phyloP scores from a whole-genome alignment of 2,329 filamentous ascomycete genomes.

The Cladophialophora yegresii region DNA sequence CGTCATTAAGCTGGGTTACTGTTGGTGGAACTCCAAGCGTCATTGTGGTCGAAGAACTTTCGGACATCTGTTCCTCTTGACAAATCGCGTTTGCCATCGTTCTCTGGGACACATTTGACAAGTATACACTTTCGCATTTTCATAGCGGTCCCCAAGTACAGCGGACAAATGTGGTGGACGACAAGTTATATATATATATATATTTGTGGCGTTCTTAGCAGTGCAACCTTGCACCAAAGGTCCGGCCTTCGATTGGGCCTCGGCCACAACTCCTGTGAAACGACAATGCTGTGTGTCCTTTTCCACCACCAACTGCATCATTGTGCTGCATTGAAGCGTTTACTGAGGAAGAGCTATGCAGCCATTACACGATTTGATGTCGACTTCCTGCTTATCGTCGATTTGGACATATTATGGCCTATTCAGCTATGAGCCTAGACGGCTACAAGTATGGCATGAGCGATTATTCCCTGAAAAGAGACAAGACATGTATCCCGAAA shows the following conservation, averaged over 20 bases:
- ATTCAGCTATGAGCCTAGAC: too few relatives aligned
- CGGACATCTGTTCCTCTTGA: background rate
- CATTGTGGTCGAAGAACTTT: background rate
- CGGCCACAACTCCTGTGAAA: background rate
- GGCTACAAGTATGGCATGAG: too few relatives aligned
- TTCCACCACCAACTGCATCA: background rate
- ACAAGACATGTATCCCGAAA: background rate
- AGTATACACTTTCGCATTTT: background rate
- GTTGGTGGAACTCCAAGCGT: background rate
- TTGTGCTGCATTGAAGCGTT: too few relatives aligned
- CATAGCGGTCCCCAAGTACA: background rate
- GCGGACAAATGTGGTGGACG: background rate
- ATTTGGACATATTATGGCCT: too few relatives aligned
- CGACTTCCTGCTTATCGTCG: too few relatives aligned
- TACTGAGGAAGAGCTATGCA: too few relatives aligned
- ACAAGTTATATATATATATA: background rate
- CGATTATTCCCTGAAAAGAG: background rate
- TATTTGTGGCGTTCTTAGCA: background rate
- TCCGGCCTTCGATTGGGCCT: background rate
- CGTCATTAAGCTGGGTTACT: slow-evolving; percentile 3
- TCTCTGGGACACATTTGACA: background rate
- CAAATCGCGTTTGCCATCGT: background rate
- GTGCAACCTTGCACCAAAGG: background rate
- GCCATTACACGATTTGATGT: too few relatives aligned
- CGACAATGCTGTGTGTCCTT: background rate